Evolutionary conservation across 805 yeast genomes (phyloP).

Genomic region (Teunomyces panamensis): DNA sequence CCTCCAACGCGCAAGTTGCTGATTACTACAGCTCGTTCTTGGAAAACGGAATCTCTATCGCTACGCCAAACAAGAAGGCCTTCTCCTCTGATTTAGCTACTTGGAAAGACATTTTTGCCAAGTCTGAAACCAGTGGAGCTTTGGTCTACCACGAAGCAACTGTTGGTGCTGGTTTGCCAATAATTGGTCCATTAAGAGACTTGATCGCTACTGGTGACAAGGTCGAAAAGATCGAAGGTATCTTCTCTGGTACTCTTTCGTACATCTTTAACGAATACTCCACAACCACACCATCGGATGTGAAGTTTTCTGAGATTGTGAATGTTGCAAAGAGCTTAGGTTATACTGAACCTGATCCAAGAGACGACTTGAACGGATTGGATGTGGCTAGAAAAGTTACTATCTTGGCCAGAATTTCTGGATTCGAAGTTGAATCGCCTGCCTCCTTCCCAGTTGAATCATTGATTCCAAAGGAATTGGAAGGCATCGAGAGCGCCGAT

Average conservation of each 20-base stretch:
- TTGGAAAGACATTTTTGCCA: constrained; percentile 73
- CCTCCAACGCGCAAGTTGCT: constrained; percentile 80
- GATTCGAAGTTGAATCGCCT: constrained; percentile 80
- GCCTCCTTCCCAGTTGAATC: constrained; percentile 93
- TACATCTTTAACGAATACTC: constrained; percentile 94
- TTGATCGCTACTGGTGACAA: constrained; percentile 90
- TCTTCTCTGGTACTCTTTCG: constrained; percentile 92
- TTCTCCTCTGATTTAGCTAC: constrained; percentile 72
- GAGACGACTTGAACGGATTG: constrained; percentile 96
- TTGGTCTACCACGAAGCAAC: constrained; percentile 97
- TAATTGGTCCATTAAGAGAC: constrained; percentile 84
- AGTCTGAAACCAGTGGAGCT: constrained; percentile 54
- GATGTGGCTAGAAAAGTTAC: constrained; percentile 99
- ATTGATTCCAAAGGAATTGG: constrained; percentile 84
- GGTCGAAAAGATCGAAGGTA: constrained; percentile 89
- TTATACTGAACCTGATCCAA: constrained; percentile 98
- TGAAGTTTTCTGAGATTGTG: constrained; percentile 88
- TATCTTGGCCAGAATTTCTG: constrained; percentile 89
- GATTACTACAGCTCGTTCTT: constrained; percentile 72
- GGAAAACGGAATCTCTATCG: constrained; percentile 79
- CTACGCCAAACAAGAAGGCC: constrained; percentile 98
- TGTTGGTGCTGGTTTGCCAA: constrained; percentile 97
- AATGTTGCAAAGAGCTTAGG: constrained; percentile 85
- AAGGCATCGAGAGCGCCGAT: constrained; percentile 63
- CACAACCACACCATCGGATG: constrained; percentile 53